Percentiles rank a stretch among this genome's conserved stretches.
Evolutionary conservation across 73 alveolate genomes (phyloP).

Genomic region (Uronychia binucleata): DNA sequence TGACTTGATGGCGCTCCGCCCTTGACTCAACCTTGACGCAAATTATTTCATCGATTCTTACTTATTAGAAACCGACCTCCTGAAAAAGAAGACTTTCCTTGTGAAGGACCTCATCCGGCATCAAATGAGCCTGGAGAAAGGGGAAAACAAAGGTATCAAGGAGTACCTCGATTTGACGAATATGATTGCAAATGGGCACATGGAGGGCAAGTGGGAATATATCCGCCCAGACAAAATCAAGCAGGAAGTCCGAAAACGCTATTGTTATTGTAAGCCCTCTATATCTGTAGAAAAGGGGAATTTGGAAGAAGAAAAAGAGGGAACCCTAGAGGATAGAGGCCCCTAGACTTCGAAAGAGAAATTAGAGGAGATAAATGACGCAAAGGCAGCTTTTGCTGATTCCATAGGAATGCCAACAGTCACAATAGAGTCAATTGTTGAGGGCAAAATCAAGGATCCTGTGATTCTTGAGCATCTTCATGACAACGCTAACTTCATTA

Average conservation of each 20-base stretch:
- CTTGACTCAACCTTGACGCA: conserved; percentile 78
- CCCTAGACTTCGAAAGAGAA: neutral
- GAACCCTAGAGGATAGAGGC: neutral
- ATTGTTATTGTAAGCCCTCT: neutral
- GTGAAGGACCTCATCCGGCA: conserved; percentile 16
- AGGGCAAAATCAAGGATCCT: neutral
- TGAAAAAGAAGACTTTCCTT: conserved; percentile 67
- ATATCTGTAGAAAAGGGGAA: neutral
- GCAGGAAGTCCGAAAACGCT: conserved; percentile 36
- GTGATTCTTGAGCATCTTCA: conserved; percentile 13
- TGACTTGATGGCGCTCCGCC: conserved; percentile 88
- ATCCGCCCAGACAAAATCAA: conserved; percentile 42
- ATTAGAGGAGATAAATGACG: neutral
- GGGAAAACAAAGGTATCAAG: conserved; percentile 18
- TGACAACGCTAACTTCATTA: conserved; percentile 52
- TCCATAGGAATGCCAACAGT: neutral
- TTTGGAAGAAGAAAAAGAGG: neutral
- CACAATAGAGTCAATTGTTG: neutral
- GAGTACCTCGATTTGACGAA: conserved; percentile 53
- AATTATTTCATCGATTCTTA: conserved; percentile 83
- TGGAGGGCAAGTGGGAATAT: conserved; percentile 61
- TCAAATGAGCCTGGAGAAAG: conserved; percentile 39
- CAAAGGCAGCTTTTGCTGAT: neutral
- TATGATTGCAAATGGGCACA: conserved; percentile 31
- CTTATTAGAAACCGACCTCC: conserved; percentile 75